Conservation (phyloP, 108 stramenopile species). For the Cyclotella baltica region DNA sequence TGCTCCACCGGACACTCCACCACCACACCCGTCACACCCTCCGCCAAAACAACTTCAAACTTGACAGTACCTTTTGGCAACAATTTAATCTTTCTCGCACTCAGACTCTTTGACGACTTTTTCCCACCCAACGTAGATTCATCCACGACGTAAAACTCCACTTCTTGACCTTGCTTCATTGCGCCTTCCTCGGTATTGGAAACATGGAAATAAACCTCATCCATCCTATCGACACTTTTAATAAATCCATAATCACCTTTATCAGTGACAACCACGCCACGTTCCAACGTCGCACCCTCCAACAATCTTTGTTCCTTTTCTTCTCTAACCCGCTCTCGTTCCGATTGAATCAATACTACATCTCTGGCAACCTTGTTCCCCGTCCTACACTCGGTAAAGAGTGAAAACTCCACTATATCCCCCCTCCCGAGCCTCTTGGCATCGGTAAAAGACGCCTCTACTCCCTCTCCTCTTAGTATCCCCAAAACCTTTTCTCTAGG, state of each 20-base stretch:
- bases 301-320: constrained; percentile 60
- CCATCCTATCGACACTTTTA: constrained; percentile 56
- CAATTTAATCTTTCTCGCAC: constrained; percentile 67
- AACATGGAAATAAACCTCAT: constrained; percentile 80
- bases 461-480: constrained; percentile 24
- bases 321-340: constrained; percentile 57
- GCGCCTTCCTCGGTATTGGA: constrained; percentile 57
- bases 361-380: constrained; percentile 62
- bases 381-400: constrained; percentile 71
- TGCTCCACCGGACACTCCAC: constrained; percentile 50
- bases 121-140: constrained; percentile 22
- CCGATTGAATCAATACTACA: constrained; percentile 69
- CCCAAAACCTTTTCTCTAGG: constrained; percentile 25
- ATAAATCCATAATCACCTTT: constrained; percentile 78
- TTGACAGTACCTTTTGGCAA: constrained; percentile 72
- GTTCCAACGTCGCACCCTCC: constrained; percentile 68
- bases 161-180: constrained; percentile 66
- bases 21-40: constrained; percentile 75
- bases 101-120: constrained; percentile 40
- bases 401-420: constrained; percentile 72
- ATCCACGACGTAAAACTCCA: constrained; percentile 77
- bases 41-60: constrained; percentile 66
- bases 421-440: constrained; percentile 45
- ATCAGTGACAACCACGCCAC: constrained; percentile 67
- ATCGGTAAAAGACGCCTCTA: neutral